These are phyloP conservation scores for Candida mattraensis DNA, from an alignment of 805 yeast species.

Conservation along the genomic window DNA sequence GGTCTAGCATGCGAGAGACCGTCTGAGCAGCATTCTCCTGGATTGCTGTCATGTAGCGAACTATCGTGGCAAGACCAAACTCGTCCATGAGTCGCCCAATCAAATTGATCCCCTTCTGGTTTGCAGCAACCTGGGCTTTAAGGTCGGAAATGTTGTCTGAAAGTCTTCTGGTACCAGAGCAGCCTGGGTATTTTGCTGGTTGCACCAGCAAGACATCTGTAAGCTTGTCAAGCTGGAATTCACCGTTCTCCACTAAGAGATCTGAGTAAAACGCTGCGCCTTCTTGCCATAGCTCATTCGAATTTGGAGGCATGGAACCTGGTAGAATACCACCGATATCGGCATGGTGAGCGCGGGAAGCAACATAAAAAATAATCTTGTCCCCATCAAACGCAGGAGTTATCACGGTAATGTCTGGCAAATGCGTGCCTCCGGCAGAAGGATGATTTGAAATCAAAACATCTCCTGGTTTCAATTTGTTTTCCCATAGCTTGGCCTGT, in stretches of 20 bases:
- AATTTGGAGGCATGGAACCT: constrained; percentile 92
- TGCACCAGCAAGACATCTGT: constrained; percentile 58
- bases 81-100: constrained; percentile 59
- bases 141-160: constrained; percentile 80
- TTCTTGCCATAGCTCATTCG: constrained; percentile 80
- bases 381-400: constrained; percentile 75
- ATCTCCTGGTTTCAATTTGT: constrained; percentile 65
- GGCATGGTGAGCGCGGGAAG: constrained; percentile 93
- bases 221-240: constrained; percentile 73
- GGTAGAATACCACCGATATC: constrained; percentile 94
- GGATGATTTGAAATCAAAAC: constrained; percentile 78
- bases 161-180: constrained; percentile 83
- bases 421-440: constrained; percentile 75
- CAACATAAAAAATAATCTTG: constrained; percentile 76
- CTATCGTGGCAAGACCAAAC: constrained; percentile 56
- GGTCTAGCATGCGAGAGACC: constrained; percentile 36
- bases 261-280: constrained; percentile 85
- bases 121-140: constrained; percentile 85
- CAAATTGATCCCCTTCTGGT: constrained; percentile 74
- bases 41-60: constrained; percentile 75
- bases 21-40: too few species aligned
- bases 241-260: constrained; percentile 65
- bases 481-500: constrained; percentile 65
- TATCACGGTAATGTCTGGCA: constrained; percentile 88
- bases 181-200: constrained; percentile 79